Percentiles rank a stretch among this genome's conserved stretches.
phyloP scores from a whole-genome alignment of 106 monocot species.

The Dendrobium chrysotoxum region DNA sequence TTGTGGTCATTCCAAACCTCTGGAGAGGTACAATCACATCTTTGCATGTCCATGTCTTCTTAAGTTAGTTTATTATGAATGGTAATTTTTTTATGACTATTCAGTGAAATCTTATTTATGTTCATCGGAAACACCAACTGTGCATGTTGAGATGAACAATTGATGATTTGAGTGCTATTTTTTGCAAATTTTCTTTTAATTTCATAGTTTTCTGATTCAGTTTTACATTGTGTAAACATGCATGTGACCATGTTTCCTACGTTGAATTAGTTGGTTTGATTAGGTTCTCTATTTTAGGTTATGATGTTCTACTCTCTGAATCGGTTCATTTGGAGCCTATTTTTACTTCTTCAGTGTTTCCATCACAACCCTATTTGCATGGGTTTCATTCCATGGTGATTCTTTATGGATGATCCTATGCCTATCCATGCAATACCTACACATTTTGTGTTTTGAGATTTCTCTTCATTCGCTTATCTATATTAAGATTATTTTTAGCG shows the following conservation, averaged over 20 bases:
- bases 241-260: neutral
- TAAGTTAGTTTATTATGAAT: neutral
- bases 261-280: neutral
- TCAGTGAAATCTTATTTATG: neutral
- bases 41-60: neutral
- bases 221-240: neutral
- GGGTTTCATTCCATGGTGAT: no score
- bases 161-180: neutral
- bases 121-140: neutral
- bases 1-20: slow-evolving; percentile 74
- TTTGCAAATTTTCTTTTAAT: neutral
- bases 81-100: neutral
- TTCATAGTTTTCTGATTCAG: neutral
- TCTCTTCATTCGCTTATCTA: no score
- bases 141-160: neutral
- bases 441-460: no score
- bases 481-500: no score
- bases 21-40: slow-evolving; percentile 65
- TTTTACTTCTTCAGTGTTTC: no score
- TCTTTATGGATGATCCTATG: no score
- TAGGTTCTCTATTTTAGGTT: neutral
- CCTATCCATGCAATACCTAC: no score
- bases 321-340: no score
- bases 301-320: neutral
- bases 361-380: no score